These are phyloP conservation scores for Tylopilus sp. DNA, from an alignment of 768 basidiomycete genomes.

Conservation along the genomic window DNA sequence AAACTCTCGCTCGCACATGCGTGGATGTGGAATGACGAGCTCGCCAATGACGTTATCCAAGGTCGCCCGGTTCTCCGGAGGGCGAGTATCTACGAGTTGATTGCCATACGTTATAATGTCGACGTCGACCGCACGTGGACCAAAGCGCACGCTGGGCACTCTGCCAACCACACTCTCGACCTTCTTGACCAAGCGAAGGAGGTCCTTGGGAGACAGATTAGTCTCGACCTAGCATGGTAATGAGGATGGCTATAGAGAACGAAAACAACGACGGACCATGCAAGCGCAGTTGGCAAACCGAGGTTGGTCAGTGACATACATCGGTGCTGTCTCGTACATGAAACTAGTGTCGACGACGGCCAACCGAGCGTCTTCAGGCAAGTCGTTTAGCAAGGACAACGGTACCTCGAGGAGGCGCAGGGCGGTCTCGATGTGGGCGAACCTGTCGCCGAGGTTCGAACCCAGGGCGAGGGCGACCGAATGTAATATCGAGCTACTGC, in stretches of 20 bases:
- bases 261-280: slow-evolving; percentile 50
- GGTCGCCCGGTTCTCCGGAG: slow-evolving; percentile 41
- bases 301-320: slow-evolving; percentile 93
- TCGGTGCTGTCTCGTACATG: slow-evolving; percentile 89
- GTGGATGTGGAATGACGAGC: slow-evolving; percentile 81
- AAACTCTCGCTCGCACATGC: slow-evolving; percentile 84
- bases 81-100: slow-evolving; percentile 54
- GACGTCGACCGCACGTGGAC: slow-evolving; percentile 87
- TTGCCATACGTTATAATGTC: slow-evolving; percentile 80
- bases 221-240: slow-evolving; percentile 60
- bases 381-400: slow-evolving; percentile 21
- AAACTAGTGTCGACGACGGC: slow-evolving; percentile 76
- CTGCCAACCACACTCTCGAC: slow-evolving; percentile 79
- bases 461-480: slow-evolving; percentile 76
- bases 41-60: slow-evolving; percentile 60
- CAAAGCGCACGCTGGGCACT: slow-evolving; percentile 72
- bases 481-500: slow-evolving; percentile 13
- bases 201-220: slow-evolving; percentile 50
- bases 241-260: neutral
- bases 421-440: slow-evolving; percentile 77
- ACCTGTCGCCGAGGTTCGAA: slow-evolving; percentile 86
- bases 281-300: slow-evolving; percentile 90
- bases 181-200: slow-evolving; percentile 64
- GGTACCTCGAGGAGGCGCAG: slow-evolving; percentile 66
- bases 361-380: slow-evolving; percentile 26